Conservation (phyloP, 768 basidiomycete genomes). For the Serendipita sp. region DNA sequence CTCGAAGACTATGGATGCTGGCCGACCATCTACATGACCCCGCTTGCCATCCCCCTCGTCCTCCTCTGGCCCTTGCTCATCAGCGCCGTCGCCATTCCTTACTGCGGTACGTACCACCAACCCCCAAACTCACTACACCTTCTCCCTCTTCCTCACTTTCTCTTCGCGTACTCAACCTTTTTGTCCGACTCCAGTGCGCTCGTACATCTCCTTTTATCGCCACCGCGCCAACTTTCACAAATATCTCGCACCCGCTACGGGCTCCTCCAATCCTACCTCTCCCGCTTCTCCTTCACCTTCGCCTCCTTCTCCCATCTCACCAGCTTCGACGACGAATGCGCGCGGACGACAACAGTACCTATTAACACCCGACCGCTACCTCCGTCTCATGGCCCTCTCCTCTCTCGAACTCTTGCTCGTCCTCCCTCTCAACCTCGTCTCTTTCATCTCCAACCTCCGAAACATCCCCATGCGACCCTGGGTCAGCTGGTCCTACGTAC, state of each 20-base stretch:
- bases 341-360: no score
- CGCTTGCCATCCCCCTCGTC: conserved; percentile 27
- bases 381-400: conserved; percentile 46
- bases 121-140: not conserved
- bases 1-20: conserved; percentile 28
- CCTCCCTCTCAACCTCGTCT: conserved; percentile 24
- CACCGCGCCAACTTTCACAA: conserved; percentile 13
- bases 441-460: conserved; percentile 20
- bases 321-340: no score
- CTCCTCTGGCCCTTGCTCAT: conserved; percentile 33
- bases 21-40: conserved; percentile 27
- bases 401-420: conserved; percentile 29
- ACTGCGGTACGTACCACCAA: conserved; percentile 26
- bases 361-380: conserved; percentile 33
- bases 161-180: conserved; percentile 12
- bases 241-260: not conserved
- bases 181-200: conserved; percentile 12
- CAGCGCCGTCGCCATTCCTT: conserved; percentile 26
- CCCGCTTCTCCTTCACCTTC: not conserved
- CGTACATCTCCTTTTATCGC: conserved; percentile 10
- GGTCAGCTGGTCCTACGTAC: conserved; percentile 33
- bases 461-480: conserved; percentile 22
- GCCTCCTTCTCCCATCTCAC: no score
- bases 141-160: not conserved
- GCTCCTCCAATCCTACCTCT: not conserved